Evolutionary conservation across 2,329 filamentous ascomycete genomes (phyloP).

Genomic region (Colletotrichum kahawae): DNA sequence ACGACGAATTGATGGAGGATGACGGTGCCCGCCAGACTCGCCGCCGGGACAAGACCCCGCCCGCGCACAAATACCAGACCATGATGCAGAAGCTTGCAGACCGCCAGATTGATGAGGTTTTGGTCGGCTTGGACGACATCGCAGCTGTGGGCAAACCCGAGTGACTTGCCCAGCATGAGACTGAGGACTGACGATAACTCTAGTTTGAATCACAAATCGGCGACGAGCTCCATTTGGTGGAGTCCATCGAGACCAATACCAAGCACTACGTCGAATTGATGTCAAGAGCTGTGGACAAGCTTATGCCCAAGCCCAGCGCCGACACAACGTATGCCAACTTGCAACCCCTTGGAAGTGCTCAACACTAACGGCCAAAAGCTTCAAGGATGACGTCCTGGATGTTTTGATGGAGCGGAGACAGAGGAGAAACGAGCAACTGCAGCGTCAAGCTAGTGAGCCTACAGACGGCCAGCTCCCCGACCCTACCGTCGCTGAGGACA

Average conservation of each 20-base stretch:
- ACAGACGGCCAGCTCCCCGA: constrained; percentile 57
- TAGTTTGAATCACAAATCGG: constrained; percentile 78
- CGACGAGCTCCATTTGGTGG: constrained; percentile 74
- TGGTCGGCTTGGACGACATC: constrained; percentile 90
- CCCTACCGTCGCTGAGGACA: constrained; percentile 69
- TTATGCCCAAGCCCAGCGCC: constrained; percentile 78
- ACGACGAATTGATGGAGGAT: constrained; percentile 93
- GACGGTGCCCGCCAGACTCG: constrained; percentile 61
- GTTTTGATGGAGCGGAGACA: constrained; percentile 93
- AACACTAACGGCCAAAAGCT: constrained; percentile 53
- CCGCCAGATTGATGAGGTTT: constrained; percentile 75
- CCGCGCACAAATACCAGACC: constrained; percentile 86
- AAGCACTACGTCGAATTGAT: constrained; percentile 95
- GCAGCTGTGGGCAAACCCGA: constrained; percentile 64
- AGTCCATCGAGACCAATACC: constrained; percentile 88
- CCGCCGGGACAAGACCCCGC: constrained; percentile 53
- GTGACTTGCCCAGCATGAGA: constrained; percentile 79
- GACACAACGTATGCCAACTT: constrained; percentile 71
- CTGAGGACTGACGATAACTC: constrained; percentile 51
- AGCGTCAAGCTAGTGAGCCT: constrained; percentile 54
- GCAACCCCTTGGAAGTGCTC: not conserved
- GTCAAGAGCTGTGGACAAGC: constrained; percentile 84
- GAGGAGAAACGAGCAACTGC: constrained; percentile 80
- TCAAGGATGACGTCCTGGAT: constrained; percentile 97
- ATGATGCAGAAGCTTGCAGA: constrained; percentile 88